Evolutionary conservation across 495 filamentous ascomycete genomes (phyloP).

Genomic region (Barbatosphaeria neglecta): DNA sequence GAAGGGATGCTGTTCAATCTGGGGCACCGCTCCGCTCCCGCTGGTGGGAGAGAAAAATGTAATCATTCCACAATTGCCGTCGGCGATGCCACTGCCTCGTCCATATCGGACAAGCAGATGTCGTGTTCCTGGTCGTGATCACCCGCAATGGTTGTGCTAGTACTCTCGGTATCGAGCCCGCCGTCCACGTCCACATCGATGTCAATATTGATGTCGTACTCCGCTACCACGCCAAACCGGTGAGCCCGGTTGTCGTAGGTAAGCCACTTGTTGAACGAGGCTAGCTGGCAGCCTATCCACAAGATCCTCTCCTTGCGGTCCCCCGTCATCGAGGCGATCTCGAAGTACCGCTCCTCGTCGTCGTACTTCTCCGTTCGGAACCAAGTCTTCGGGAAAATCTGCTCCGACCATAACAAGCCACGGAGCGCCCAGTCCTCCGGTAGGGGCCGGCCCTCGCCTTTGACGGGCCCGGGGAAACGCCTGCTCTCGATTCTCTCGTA

Average conservation of each 20-base stretch:
- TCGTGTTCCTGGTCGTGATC: not conserved
- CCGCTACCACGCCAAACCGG: conserved; percentile 19
- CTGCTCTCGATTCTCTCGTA: conserved; percentile 32
- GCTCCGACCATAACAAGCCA: conserved; percentile 59
- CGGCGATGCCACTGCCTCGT: not conserved
- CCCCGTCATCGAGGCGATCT: conserved; percentile 52
- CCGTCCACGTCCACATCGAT: not conserved
- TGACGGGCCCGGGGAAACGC: conserved; percentile 41
- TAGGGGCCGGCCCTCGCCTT: conserved; percentile 46
- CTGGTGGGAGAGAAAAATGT: too few relatives aligned
- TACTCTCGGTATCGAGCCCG: not conserved
- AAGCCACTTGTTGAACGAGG: conserved; percentile 25
- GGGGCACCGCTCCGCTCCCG: too few relatives aligned
- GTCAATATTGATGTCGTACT: conserved; percentile 13
- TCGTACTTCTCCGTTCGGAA: conserved; percentile 59
- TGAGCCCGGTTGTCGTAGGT: conserved; percentile 17
- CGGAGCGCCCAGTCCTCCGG: conserved; percentile 77
- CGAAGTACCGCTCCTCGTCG: conserved; percentile 65
- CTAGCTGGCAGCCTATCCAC: conserved; percentile 54
- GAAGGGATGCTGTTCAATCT: too few relatives aligned
- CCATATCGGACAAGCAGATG: not conserved
- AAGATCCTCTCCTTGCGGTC: conserved; percentile 60
- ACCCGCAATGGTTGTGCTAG: not conserved
- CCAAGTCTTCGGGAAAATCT: conserved; percentile 58
- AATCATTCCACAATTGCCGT: too few relatives aligned